Evolutionary conservation across 805 yeast species (phyloP).

Genomic region (Komagataella populi): DNA sequence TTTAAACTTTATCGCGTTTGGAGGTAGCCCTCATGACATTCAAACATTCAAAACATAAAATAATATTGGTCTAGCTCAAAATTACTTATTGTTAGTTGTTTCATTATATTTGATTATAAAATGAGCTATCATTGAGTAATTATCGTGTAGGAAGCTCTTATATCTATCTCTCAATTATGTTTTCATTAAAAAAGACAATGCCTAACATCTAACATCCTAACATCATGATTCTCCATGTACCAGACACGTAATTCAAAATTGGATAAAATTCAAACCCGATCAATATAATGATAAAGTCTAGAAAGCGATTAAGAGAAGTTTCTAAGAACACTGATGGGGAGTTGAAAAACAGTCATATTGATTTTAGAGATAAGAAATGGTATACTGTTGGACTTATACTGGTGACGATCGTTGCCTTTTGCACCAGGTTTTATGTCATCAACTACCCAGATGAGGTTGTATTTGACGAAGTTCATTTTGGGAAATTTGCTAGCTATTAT

Average conservation of each 20-base stretch:
- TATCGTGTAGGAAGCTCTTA: too few relatives aligned
- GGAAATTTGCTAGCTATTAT: constrained; percentile 77
- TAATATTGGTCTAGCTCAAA: too few relatives aligned
- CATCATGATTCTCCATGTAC: background rate
- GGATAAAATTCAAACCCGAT: background rate
- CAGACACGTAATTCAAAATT: background rate
- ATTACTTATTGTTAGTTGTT: too few relatives aligned
- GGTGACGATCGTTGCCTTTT: constrained; percentile 29
- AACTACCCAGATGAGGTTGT: constrained; percentile 64
- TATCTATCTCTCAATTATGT: too few relatives aligned
- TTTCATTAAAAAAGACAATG: too few relatives aligned
- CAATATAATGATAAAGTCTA: background rate
- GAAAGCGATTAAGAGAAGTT: background rate
- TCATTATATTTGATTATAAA: too few relatives aligned
- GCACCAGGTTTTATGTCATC: constrained; percentile 47
- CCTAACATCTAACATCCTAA: background rate
- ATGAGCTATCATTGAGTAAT: too few relatives aligned
- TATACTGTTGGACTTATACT: constrained; percentile 19
- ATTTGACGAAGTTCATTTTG: constrained; percentile 81
- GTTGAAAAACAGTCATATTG: constrained; percentile 8
- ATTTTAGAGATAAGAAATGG: constrained; percentile 13
- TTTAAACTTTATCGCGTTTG: too few relatives aligned
- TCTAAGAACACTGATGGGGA: background rate
- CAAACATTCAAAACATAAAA: too few relatives aligned
- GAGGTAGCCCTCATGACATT: background rate